A percentile compares a stretch with the other conserved stretches of the same genome.
phyloP scores from a whole-genome alignment of 1,139 yeast species.

The Candida dubliniensis region DNA sequence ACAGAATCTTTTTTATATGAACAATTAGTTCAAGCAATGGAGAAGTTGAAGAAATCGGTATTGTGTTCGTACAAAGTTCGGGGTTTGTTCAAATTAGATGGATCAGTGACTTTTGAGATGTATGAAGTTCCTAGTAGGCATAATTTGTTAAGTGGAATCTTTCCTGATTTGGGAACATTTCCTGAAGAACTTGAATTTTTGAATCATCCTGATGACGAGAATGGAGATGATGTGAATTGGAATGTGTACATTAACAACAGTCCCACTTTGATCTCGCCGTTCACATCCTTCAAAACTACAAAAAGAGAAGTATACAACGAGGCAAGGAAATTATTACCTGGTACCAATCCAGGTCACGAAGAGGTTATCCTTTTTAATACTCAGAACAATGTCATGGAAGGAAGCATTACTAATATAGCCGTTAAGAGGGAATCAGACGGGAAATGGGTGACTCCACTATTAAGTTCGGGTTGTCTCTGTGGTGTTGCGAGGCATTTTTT shows the following conservation, averaged over 20 bases:
- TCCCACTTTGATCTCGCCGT: slow-evolving; percentile 61
- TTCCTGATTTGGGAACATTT: slow-evolving; percentile 3
- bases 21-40: slow-evolving; percentile 46
- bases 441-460: slow-evolving; percentile 77
- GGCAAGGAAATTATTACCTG: slow-evolving; percentile 58
- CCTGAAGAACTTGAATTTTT: slow-evolving; percentile 14
- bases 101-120: slow-evolving; percentile 54
- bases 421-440: slow-evolving; percentile 44
- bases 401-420: slow-evolving; percentile 83
- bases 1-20: slow-evolving; percentile 42
- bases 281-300: slow-evolving; percentile 89
- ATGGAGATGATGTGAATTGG: slow-evolving; percentile 36
- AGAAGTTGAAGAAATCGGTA: slow-evolving; percentile 25
- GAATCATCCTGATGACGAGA: slow-evolving; percentile 10
- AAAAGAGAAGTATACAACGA: slow-evolving; percentile 59
- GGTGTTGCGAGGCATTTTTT: slow-evolving; percentile 78
- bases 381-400: slow-evolving; percentile 69
- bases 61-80: slow-evolving; percentile 57
- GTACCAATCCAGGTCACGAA: slow-evolving; percentile 36
- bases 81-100: slow-evolving; percentile 48
- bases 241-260: slow-evolving; percentile 61
- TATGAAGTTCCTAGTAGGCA: slow-evolving; percentile 35
- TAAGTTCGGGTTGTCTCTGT: slow-evolving; percentile 78
- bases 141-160: slow-evolving; percentile 46
- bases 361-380: slow-evolving; percentile 75